Evolutionary conservation across 169 alveolate species (phyloP).

Genomic region (Plasmodium knowlesi): DNA sequence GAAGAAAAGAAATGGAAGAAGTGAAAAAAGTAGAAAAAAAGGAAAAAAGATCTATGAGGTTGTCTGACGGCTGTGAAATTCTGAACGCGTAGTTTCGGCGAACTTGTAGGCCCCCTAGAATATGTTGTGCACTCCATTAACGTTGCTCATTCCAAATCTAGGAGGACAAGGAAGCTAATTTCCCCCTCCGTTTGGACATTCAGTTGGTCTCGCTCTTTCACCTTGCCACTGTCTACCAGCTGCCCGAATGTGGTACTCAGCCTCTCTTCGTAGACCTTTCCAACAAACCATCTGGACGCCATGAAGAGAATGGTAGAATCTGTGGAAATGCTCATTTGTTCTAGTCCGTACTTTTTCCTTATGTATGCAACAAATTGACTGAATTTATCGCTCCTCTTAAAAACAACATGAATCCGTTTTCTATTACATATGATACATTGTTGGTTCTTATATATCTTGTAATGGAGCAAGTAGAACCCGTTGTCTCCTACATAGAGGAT

Average conservation of each 20-base stretch:
- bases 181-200: slow-evolving; percentile 16
- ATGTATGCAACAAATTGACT: background rate
- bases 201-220: slow-evolving; percentile 1
- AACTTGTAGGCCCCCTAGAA: background rate
- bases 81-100: background rate
- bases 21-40: background rate
- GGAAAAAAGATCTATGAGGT: background rate
- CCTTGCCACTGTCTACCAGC: slow-evolving; percentile 14
- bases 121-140: background rate
- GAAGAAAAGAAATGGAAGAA: no score
- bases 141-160: slow-evolving; percentile 5
- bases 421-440: slow-evolving; percentile 26
- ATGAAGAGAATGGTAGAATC: slow-evolving; percentile 12
- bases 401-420: background rate
- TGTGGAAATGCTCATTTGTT: slow-evolving; percentile 18
- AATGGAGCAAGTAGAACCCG: slow-evolving; percentile 29
- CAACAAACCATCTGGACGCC: background rate
- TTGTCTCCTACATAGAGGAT: slow-evolving; percentile 48
- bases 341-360: background rate
- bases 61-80: background rate
- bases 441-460: slow-evolving; percentile 21
- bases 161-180: slow-evolving; percentile 10
- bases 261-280: background rate
- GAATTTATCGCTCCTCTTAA: slow-evolving; percentile 7
- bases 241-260: slow-evolving; percentile 14